Conservation (phyloP, 2,329 filamentous ascomycete species). For the Volutella citrinella region DNA sequence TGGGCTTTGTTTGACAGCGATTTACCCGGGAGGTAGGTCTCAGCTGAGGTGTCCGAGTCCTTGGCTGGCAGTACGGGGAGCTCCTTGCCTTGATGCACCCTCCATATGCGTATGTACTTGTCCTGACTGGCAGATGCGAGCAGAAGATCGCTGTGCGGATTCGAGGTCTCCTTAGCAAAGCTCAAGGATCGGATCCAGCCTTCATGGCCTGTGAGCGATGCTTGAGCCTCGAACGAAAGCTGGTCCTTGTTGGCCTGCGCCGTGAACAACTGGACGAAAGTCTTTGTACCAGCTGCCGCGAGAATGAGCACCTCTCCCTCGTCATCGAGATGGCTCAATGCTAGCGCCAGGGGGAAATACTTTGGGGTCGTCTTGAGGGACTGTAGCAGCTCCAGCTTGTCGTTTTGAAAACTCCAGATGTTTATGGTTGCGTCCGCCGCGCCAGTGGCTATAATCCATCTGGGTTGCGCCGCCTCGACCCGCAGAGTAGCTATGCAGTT, state of each 20-base stretch:
- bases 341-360: slow-evolving; percentile 78
- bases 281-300: slow-evolving; percentile 82
- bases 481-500: slow-evolving; percentile 60
- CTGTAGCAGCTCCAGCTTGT: slow-evolving; percentile 56
- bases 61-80: slow-evolving; percentile 55
- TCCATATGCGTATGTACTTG: slow-evolving; percentile 94
- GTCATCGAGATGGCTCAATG: slow-evolving; percentile 59
- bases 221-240: slow-evolving; percentile 64
- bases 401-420: slow-evolving; percentile 63
- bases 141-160: slow-evolving; percentile 63
- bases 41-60: slow-evolving; percentile 53
- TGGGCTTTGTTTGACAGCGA: slow-evolving; percentile 89
- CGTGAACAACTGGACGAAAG: slow-evolving; percentile 77
- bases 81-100: slow-evolving; percentile 69
- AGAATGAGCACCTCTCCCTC: slow-evolving; percentile 59
- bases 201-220: slow-evolving; percentile 84
- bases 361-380: slow-evolving; percentile 71
- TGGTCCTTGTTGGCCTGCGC: slow-evolving; percentile 41
- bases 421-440: slow-evolving; percentile 72
- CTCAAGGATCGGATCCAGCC: slow-evolving; percentile 89
- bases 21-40: slow-evolving; percentile 61
- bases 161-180: slow-evolving; percentile 63
- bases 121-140: slow-evolving; percentile 95
- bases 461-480: slow-evolving; percentile 23
- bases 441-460: slow-evolving; percentile 68